phyloP scores from a whole-genome alignment of 768 basidiomycete genomes.

The Tulasnella sp. region DNA sequence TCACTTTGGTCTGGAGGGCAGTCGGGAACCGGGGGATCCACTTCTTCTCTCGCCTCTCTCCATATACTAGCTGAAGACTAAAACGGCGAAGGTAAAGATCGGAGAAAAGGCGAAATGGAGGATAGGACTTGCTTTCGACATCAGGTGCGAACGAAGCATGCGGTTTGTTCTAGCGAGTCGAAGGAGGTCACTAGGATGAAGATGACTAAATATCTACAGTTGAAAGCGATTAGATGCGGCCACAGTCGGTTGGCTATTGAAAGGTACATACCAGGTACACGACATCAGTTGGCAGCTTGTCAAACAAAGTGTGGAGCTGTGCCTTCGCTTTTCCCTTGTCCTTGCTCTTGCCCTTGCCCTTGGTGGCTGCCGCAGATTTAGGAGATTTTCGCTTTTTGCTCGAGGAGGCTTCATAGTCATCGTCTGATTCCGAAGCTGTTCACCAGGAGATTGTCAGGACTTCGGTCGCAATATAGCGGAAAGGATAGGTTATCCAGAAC shows the following conservation, averaged over 20 bases:
- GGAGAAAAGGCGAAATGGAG: neutral
- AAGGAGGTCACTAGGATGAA: neutral
- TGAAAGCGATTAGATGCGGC: neutral
- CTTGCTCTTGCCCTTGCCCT: neutral
- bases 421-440: neutral
- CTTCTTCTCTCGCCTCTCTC: neutral
- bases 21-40: neutral
- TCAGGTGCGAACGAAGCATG: neutral
- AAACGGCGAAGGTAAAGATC: neutral
- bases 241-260: neutral
- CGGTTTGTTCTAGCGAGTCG: neutral
- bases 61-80: neutral
- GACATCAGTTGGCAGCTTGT: neutral
- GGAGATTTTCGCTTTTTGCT: neutral
- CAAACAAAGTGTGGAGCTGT: neutral
- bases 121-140: neutral
- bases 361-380: neutral
- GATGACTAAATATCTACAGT: neutral
- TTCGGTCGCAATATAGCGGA: neutral
- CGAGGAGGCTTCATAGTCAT: neutral
- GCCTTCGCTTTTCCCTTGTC: neutral
- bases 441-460: neutral
- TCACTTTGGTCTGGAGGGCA: neutral
- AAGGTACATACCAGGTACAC: neutral
- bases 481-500: neutral